Evolutionary conservation across 2,329 filamentous ascomycete genomes (phyloP).

Genomic region (Botrytis aclada): DNA sequence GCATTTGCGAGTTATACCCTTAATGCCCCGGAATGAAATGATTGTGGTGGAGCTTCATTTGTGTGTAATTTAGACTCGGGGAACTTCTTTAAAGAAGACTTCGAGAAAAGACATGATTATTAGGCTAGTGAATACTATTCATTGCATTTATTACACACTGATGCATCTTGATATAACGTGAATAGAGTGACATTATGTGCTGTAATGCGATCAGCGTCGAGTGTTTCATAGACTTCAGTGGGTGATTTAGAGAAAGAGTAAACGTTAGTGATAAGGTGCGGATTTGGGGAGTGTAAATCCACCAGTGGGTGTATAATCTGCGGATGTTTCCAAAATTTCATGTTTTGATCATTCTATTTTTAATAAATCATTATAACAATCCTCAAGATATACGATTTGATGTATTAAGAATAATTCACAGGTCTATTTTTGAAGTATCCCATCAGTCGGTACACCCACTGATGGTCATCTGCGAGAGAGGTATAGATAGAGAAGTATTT

Average conservation of each 20-base stretch:
- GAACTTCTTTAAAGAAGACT: not conserved
- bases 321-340: too few species aligned
- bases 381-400: too few species aligned
- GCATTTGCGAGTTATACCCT: constrained; percentile 8
- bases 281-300: not conserved
- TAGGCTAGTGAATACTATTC: constrained; percentile 12
- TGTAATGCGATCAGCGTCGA: not conserved
- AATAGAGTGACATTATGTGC: not conserved
- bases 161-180: not conserved
- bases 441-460: too few species aligned
- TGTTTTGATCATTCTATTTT: too few species aligned
- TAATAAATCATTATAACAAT: too few species aligned
- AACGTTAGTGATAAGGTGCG: not conserved
- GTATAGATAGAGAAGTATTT: not conserved
- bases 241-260: not conserved
- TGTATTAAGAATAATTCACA: too few species aligned
- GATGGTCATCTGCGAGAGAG: not conserved
- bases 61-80: constrained; percentile 8
- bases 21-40: constrained; percentile 5
- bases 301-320: too few species aligned
- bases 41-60: constrained; percentile 5
- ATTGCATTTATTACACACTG: constrained; percentile 1
- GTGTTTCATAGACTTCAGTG: not conserved
- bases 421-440: too few species aligned
- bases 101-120: constrained; percentile 2